Base-by-base conservation (phyloP, 2,329 filamentous ascomycete genomes). In the Seiridium unicorne region DNA sequence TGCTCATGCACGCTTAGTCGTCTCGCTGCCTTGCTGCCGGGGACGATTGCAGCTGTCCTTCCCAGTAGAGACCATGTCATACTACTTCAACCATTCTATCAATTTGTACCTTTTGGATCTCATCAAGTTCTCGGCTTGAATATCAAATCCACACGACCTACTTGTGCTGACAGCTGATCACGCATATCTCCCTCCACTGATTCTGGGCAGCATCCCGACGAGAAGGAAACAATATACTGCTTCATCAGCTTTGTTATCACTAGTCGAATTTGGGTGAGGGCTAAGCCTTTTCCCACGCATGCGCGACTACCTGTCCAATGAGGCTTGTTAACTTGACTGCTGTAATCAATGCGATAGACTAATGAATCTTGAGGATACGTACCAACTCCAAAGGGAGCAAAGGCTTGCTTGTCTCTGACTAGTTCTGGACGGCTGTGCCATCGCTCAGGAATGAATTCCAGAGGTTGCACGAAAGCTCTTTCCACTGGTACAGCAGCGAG, bases 361-460 rank as follows among this genome's bases (percentile, higher is more conserved):
- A 2, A 2, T 26, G 18, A 26, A 26, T 26, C 18, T 26, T 26
- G 18, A 26, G 18, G 18, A 26, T 26, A 26, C 18, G 18, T 26
- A 26, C 18, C 18, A n/a, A 32, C 18, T 6, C n/a, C 18, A 18
- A 55, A 55, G 8, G 51, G 51, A 4, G 51, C 35, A 55, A 55
- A 55, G 5, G 36, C 51, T 5, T 11, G 36, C 18, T 26, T 44
- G 36, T 55, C 40, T 10, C 6, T n/a, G 11, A 64, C 46, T 49
- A 64, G 54, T 8, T 61, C 11, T 1, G 61, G 32, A 8, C 59
- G 58, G 1, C 59, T 59, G 4, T 58, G 59, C 73, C 74, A 78
- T 34, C 76, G 66, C 57, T 78, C 74, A 2, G 76, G 76, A 5
- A 78, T 68, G 57, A 77, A 77, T 31, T 74, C 70, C 1, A 62